Evolutionary conservation across 1,284 basidiomycete genomes (phyloP), one percentile per base, ranked within the genome.

Genomic region (Chalciporus piperatoides): DNA sequence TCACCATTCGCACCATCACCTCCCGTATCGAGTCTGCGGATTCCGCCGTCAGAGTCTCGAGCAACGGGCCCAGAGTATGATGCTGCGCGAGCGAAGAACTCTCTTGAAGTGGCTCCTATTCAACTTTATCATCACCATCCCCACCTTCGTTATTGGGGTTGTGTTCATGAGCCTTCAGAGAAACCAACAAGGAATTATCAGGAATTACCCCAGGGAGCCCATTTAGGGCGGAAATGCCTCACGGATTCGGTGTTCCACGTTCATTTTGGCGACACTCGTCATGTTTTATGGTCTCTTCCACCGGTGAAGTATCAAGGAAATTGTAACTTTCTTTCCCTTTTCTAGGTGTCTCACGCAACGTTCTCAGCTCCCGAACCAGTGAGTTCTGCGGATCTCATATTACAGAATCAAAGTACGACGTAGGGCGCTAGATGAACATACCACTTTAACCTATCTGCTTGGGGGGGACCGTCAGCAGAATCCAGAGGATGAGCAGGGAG

Each of bases 131-230:
- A 70, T 84, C 44, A 82, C 85, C 17, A 77, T 92, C 36, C 91
- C 91, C 0, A 84, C 88, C 0, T 87, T 94, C 61, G 71, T 92
- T 50, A 80, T 94, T 52, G 86, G 80, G 1, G 81, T 93, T 51
- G 82, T 92, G 6, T 87, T 80, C 58, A 89, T 87, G 85, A 79
- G 78, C 11, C 71, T 92, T 59, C 69, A 2, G 56, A 61, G 11
- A 77, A 83, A 53, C 33, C 68, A 0, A 72, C 75, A 30, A 80
- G 78, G 19, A 32, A 63, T 56, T 19, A 19, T n/a, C n/a, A n/a
- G n/a, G n/a, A n/a, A n/a, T 49, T 84, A 73, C 62, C 74, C 86
- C 50, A 80, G 81, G 69, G 56, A 69, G 43, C 77, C 79, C 1
- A 75, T 86, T 56, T 86, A 84, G 86, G 67, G 71, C 0, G 83